These are phyloP conservation scores for Phytophthora brassicae DNA, from an alignment of 352 stramenopile genomes.

Conservation along the genomic window DNA sequence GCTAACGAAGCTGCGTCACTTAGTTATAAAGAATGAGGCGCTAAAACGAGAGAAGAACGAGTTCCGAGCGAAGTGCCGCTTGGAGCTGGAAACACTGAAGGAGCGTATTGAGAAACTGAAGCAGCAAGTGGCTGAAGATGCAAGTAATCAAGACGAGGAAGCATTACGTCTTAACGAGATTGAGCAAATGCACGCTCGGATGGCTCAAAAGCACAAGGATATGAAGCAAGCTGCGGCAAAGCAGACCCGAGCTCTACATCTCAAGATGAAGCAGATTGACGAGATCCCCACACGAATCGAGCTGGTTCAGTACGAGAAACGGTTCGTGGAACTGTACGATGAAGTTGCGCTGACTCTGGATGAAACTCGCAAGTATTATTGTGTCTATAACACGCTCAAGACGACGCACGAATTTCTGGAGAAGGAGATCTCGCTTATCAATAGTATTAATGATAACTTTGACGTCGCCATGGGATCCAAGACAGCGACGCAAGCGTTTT, in stretches of 20 bases:
- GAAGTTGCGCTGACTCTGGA: conserved; percentile 87
- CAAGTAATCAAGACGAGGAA: conserved; percentile 47
- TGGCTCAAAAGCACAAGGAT: conserved; percentile 67
- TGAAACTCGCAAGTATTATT: conserved; percentile 89
- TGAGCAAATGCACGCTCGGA: conserved; percentile 68
- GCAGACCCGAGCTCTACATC: conserved; percentile 61
- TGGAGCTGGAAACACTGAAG: conserved; percentile 42
- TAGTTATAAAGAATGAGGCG: conserved; percentile 54
- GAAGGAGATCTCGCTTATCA: conserved; percentile 86
- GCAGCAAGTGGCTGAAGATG: conserved; percentile 34
- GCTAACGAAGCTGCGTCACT: conserved; percentile 30
- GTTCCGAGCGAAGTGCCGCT: conserved; percentile 49
- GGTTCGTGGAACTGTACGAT: conserved; percentile 88
- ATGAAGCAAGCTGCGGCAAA: conserved; percentile 58
- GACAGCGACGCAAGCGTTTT: conserved; percentile 67
- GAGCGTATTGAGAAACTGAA: conserved; percentile 46
- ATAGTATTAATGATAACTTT: conserved; percentile 86
- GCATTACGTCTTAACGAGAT: conserved; percentile 49
- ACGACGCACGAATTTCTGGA: conserved; percentile 78
- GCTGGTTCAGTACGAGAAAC: conserved; percentile 90
- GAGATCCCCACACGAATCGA: conserved; percentile 84
- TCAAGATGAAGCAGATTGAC: conserved; percentile 75
- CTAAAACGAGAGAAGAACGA: conserved; percentile 55
- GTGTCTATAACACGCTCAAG: conserved; percentile 88
- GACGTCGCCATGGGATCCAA: conserved; percentile 74